These are phyloP conservation scores for Pinus albicaulis DNA, from an alignment of 75 land plant genomes.

Conservation along the genomic window DNA sequence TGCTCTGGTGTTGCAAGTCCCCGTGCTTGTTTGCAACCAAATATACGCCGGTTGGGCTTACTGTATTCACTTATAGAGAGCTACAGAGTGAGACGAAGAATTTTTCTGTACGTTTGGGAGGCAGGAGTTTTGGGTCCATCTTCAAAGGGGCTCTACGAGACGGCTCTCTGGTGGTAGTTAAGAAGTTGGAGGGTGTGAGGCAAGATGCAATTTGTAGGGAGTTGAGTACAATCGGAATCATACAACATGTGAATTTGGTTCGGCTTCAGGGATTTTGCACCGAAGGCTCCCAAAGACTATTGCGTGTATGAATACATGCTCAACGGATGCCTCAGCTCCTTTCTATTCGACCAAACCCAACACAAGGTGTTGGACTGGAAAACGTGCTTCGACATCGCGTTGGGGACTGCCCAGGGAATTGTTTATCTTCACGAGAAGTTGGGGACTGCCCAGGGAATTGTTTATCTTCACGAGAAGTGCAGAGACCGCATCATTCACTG, in stretches of 20 bases:
- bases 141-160: constrained; percentile 20
- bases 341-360: too few species aligned
- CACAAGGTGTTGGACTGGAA: too few species aligned
- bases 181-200: constrained; percentile 11
- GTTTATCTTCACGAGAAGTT: too few species aligned
- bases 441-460: too few species aligned
- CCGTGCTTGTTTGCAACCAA: too few species aligned
- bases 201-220: constrained; percentile 27
- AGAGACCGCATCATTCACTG: too few species aligned
- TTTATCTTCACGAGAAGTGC: too few species aligned
- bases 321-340: too few species aligned
- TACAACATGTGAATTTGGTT: constrained; percentile 35
- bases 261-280: constrained; percentile 29
- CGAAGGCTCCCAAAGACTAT: constrained; percentile 11
- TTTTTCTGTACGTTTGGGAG: not conserved
- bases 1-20: too few species aligned
- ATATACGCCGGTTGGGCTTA: not conserved
- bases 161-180: constrained; percentile 16
- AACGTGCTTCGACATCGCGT: too few species aligned
- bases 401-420: too few species aligned
- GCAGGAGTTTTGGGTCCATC: constrained; percentile 5
- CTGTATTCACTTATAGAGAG: constrained; percentile 12
- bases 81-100: constrained; percentile 16
- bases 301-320: too few species aligned
- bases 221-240: constrained; percentile 21